Evolutionary conservation across 768 basidiomycete genomes (phyloP), one percentile per base, ranked within the genome.

Genomic region (Butyriboletus loyo): DNA sequence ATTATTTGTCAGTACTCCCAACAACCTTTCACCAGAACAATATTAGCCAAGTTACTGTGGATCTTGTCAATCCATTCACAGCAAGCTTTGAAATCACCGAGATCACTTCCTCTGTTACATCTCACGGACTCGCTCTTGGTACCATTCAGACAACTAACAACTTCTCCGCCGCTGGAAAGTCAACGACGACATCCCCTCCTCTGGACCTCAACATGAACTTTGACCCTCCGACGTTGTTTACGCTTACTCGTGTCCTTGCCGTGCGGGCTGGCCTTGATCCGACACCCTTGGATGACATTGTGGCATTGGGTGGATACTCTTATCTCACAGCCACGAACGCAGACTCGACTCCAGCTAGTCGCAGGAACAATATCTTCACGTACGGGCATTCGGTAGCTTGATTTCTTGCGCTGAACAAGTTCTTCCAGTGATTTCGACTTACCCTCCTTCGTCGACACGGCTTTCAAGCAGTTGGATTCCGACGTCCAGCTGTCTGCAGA

Each of bases 21-120:
- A 85, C 84, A 10, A 89, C 86, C 22, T 86, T 85, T 17, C 71
- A 69, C 27, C 66, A 68, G 50, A 80, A 83, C 58, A 85, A 89
- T 64, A 76, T 88, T 54, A 79, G 80, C 35, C 83, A 86, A 57
- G 83, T 85, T 47, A 77, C 75, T 8, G 85, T 88, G 31, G 66
- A 74, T 27, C 73, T 90, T 28, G 73, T 64, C 41, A 89, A 90
- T 64, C 87, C 86, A 4, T 89, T 90, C 70, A 82, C 80, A 6
- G 72, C 83, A 3, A 70, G 73, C 22, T 74, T 89, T 34, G 65
- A 71, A 27, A 80, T 89, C 54, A 85, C 80, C 4, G 69, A 73
- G 41, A 80, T 89, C 48, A 68, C 73, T 25, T 84, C 85, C 3
- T 80, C 73, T n/a, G 80, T 89, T 38, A 76, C 76, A 9, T 78